phyloP scores from a whole-genome alignment of 164 flowering plant species.

The Vitis cinerea region DNA sequence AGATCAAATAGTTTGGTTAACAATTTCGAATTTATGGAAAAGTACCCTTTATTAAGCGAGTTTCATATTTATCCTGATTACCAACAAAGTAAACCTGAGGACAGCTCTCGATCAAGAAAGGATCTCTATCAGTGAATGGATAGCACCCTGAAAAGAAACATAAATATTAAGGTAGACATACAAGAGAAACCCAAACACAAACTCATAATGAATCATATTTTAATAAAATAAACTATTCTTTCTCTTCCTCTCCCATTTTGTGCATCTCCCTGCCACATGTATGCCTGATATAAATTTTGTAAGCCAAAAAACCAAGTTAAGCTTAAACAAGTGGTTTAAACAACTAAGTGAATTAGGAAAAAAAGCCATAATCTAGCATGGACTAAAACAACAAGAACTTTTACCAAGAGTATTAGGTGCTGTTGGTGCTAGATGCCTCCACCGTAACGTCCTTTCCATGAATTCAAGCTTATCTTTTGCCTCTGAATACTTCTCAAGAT shows the following conservation, averaged over 20 bases:
- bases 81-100: slow-evolving; percentile 98
- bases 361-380: neutral
- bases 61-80: slow-evolving; percentile 70
- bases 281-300: neutral
- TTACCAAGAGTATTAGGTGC: slow-evolving; percentile 95
- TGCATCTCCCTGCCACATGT: neutral
- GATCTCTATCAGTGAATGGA: slow-evolving; percentile 92
- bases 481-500: slow-evolving; percentile 81
- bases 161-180: slow-evolving; percentile 1
- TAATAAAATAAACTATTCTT: neutral
- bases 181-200: neutral
- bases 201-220: neutral
- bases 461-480: slow-evolving; percentile 74
- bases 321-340: neutral
- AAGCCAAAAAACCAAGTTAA: too few relatives aligned
- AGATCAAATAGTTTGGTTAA: neutral
- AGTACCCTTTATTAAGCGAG: slow-evolving; percentile 65
- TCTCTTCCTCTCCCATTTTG: too few relatives aligned
- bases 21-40: neutral
- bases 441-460: slow-evolving; percentile 88
- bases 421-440: slow-evolving; percentile 98
- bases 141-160: slow-evolving; percentile 68
- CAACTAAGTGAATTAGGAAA: neutral
- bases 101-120: slow-evolving; percentile 83
- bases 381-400: neutral